Percentiles rank a stretch among this genome's conserved stretches.
Evolutionary conservation across 192 early-diverging fungal genomes (phyloP).

Genomic region (Helicostylum pulchrum): DNA sequence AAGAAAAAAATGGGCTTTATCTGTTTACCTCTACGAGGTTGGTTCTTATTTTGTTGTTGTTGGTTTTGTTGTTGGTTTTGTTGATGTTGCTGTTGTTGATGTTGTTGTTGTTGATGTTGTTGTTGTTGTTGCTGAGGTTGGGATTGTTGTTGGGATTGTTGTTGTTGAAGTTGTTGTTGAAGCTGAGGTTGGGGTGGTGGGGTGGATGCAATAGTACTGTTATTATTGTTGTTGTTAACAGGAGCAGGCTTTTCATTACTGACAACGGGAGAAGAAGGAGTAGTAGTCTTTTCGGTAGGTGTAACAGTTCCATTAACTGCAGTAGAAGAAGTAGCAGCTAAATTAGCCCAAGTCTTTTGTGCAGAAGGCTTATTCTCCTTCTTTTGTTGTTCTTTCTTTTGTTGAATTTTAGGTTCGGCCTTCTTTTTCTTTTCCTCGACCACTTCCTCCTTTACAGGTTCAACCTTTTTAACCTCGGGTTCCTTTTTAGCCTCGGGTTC

Average conservation of each 20-base stretch:
- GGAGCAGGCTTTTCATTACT: not conserved
- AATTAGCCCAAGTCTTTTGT: slow-evolving; percentile 76
- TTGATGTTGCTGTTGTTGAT: not conserved
- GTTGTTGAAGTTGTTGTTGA: slow-evolving; percentile 10
- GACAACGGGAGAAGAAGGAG: slow-evolving; percentile 18
- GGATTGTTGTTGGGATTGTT: not conserved
- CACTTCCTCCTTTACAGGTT: slow-evolving; percentile 22
- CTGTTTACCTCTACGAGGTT: not conserved
- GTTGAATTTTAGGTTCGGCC: not conserved
- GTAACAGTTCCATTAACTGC: slow-evolving; percentile 56
- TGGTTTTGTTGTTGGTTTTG: no score
- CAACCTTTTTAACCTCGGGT: slow-evolving; percentile 36
- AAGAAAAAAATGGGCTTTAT: not conserved
- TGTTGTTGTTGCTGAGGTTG: slow-evolving; percentile 15
- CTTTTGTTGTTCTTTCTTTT: slow-evolving; percentile 23
- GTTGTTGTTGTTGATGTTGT: slow-evolving; percentile 17
- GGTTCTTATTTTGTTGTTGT: slow-evolving; percentile 17
- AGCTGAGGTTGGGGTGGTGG: slow-evolving; percentile 5
- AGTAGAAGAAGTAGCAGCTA: slow-evolving; percentile 55
- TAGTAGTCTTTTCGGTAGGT: slow-evolving; percentile 47
- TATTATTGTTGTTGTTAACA: not conserved
- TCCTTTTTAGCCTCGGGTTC: slow-evolving; percentile 4
- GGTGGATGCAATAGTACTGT: no score
- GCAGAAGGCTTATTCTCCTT: slow-evolving; percentile 42
- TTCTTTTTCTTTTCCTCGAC: slow-evolving; percentile 19